These are phyloP conservation scores for Mycena albidolilacea DNA, from an alignment of 768 basidiomycete genomes.

Conservation along the genomic window DNA sequence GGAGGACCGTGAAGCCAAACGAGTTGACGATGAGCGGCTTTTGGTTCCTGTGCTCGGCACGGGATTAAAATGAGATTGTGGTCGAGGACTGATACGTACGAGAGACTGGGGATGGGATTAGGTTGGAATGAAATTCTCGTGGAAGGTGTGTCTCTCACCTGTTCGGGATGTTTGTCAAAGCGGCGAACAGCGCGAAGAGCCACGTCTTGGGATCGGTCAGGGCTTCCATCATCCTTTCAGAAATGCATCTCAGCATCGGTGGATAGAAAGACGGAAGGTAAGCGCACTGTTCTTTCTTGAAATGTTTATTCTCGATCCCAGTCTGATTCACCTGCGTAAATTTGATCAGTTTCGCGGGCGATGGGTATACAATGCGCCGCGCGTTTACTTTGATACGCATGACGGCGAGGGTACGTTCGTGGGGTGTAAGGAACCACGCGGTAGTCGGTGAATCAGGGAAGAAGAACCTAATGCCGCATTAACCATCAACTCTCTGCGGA, in stretches of 20 bases:
- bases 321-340: slow-evolving; percentile 60
- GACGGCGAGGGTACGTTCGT: slow-evolving; percentile 59
- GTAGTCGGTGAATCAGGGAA: slow-evolving; percentile 75
- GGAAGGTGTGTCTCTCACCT: neutral
- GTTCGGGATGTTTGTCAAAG: slow-evolving; percentile 64
- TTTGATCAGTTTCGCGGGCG: no score
- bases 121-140: neutral
- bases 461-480: slow-evolving; percentile 38
- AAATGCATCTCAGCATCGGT: slow-evolving; percentile 46
- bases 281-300: slow-evolving; percentile 75
- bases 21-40: slow-evolving; percentile 63
- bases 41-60: slow-evolving; percentile 55
- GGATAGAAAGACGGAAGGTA: slow-evolving; percentile 40
- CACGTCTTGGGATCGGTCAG: slow-evolving; percentile 69
- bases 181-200: slow-evolving; percentile 69
- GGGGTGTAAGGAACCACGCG: slow-evolving; percentile 60
- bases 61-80: neutral
- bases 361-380: no score
- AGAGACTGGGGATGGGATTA: neutral
- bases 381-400: slow-evolving; percentile 64
- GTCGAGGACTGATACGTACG: no score
- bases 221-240: slow-evolving; percentile 65
- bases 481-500: no score
- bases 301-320: slow-evolving; percentile 73
- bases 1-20: slow-evolving; percentile 63